Percentiles rank a stretch among this genome's conserved stretches.
Conservation (phyloP, 148 eudicot species). For the Gaultheria prostrata region DNA sequence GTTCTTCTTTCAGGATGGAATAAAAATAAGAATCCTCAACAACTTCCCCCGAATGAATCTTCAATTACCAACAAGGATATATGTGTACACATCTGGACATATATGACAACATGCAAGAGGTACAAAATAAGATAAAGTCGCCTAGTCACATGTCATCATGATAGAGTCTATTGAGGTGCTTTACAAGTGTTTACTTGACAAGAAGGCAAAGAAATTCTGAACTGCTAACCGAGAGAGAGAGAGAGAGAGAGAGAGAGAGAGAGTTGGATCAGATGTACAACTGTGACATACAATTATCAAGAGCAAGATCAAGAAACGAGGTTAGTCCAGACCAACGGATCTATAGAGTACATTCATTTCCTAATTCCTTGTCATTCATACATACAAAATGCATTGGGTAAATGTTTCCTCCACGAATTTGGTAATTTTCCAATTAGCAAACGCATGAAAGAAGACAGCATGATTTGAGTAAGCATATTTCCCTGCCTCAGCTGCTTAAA, state of each 20-base stretch:
- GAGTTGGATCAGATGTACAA: background rate
- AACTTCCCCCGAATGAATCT: background rate
- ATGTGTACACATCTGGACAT: background rate
- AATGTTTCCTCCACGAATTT: background rate
- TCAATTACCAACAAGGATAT: background rate
- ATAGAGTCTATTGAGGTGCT: background rate
- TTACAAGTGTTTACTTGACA: background rate
- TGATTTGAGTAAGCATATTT: background rate
- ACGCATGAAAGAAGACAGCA: background rate
- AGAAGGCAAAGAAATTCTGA: background rate
- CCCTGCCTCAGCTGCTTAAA: background rate
- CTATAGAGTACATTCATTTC: too few relatives aligned
- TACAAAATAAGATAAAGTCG: background rate
- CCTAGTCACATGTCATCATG: background rate
- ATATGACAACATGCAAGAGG: background rate
- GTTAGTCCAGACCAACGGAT: too few relatives aligned
- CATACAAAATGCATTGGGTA: background rate
- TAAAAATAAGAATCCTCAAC: background rate
- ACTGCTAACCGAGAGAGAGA: background rate
- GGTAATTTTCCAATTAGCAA: background rate
- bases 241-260: background rate
- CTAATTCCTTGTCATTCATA: too few relatives aligned
- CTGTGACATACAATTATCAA: background rate
- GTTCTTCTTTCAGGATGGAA: slow-evolving; percentile 1
- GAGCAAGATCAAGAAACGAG: background rate